Evolutionary conservation across 2,329 filamentous ascomycete species (phyloP).

Genomic region (Penicillium sp.): DNA sequence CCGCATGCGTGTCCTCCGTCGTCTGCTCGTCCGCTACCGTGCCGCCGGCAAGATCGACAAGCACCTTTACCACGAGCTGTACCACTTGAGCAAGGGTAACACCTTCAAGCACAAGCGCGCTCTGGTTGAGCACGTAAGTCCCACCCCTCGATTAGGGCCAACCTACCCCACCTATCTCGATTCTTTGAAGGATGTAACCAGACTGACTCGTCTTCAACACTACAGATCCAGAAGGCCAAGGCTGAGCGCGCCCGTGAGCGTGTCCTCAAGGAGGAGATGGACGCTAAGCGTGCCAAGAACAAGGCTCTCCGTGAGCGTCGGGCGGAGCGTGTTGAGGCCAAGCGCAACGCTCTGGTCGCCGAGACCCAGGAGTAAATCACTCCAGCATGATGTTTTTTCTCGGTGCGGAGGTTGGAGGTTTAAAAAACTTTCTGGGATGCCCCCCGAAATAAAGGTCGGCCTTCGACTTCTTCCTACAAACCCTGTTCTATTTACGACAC

Average conservation of each 20-base stretch:
- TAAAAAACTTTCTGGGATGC: slow-evolving; percentile 26
- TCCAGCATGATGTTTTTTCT: slow-evolving; percentile 31
- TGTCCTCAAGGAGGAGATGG: slow-evolving; percentile 98
- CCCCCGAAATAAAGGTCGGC: slow-evolving; percentile 31
- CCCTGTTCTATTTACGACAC: slow-evolving; percentile 9
- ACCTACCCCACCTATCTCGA: neutral
- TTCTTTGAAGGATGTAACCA: neutral
- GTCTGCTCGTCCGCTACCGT: slow-evolving; percentile 99
- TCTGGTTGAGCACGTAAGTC: slow-evolving; percentile 96
- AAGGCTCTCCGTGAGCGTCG: slow-evolving; percentile 99
- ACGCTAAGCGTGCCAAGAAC: slow-evolving; percentile 99
- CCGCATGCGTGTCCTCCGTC: slow-evolving; percentile 97
- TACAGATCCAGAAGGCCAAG: slow-evolving; percentile 99
- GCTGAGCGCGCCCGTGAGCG: slow-evolving; percentile 97
- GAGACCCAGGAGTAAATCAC: slow-evolving; percentile 56
- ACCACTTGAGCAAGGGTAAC: slow-evolving; percentile 99
- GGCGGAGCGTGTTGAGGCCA: slow-evolving; percentile 84
- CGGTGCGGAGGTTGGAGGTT: slow-evolving; percentile 38
- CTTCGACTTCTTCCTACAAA: slow-evolving; percentile 19
- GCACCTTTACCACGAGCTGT: slow-evolving; percentile 99
- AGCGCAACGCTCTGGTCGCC: slow-evolving; percentile 81
- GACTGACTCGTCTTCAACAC: slow-evolving; percentile 24
- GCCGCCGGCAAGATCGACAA: slow-evolving; percentile 99
- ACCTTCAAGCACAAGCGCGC: slow-evolving; percentile 99
- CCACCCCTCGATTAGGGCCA: neutral